Percentiles rank a stretch among this genome's conserved stretches.
phyloP scores from a whole-genome alignment of 805 yeast species.

The Metahyphopichia silvanorum region DNA sequence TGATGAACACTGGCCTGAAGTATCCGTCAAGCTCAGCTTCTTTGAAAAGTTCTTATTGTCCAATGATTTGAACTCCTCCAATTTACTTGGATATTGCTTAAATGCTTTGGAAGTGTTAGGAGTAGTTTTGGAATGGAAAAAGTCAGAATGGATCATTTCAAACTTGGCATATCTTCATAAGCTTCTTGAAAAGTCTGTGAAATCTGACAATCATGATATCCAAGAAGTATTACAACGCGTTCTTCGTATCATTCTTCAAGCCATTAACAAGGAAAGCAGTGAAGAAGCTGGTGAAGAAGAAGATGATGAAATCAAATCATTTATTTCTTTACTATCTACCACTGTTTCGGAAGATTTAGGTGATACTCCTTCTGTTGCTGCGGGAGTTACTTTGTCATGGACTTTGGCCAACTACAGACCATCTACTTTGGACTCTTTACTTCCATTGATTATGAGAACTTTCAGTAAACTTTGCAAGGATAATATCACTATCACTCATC shows the following conservation, averaged over 20 bases:
- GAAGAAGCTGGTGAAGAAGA: slow-evolving; percentile 48
- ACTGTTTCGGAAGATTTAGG: slow-evolving; percentile 79
- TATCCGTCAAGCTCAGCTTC: slow-evolving; percentile 77
- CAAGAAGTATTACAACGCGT: slow-evolving; percentile 83
- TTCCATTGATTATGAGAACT: slow-evolving; percentile 79
- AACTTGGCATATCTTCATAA: slow-evolving; percentile 68
- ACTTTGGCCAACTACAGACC: slow-evolving; percentile 77
- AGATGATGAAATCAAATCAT: slow-evolving; percentile 60
- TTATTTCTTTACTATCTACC: slow-evolving; percentile 56
- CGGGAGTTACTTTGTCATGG: slow-evolving; percentile 82
- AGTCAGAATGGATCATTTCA: slow-evolving; percentile 72
- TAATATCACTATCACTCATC: slow-evolving; percentile 65
- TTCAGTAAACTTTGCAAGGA: slow-evolving; percentile 88
- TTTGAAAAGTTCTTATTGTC: slow-evolving; percentile 85
- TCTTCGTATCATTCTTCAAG: slow-evolving; percentile 61
- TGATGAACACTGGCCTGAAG: slow-evolving; percentile 81
- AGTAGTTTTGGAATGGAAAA: slow-evolving; percentile 76
- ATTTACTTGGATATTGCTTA: slow-evolving; percentile 72
- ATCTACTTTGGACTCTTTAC: slow-evolving; percentile 64
- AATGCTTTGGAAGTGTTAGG: slow-evolving; percentile 89
- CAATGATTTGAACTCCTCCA: slow-evolving; percentile 67
- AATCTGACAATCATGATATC: slow-evolving; percentile 79
- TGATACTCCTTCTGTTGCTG: slow-evolving; percentile 74
- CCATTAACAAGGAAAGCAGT: slow-evolving; percentile 48
- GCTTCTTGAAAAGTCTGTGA: slow-evolving; percentile 75